These are phyloP conservation scores for Penicillium expansum DNA, from an alignment of 2,329 filamentous ascomycete genomes.

Conservation along the genomic window DNA sequence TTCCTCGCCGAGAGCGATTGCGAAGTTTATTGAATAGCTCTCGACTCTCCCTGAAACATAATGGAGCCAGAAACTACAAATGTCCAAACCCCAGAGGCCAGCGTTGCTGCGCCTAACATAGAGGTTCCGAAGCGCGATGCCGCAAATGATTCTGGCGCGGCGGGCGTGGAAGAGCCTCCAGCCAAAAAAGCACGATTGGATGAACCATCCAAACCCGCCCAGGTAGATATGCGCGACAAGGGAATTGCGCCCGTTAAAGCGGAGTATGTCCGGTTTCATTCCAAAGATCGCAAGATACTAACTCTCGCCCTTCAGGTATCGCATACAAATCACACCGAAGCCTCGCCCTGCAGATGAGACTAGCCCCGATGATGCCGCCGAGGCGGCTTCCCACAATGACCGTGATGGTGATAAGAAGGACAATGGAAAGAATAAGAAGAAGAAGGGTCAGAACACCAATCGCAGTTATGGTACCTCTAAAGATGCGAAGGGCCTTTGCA, in stretches of 20 bases:
- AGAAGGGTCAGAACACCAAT: constrained; percentile 78
- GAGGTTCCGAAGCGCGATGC: constrained; percentile 22
- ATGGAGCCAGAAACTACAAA: constrained; percentile 7
- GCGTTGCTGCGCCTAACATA: constrained; percentile 7
- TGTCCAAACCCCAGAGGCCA: constrained; percentile 6
- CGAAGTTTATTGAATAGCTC: background rate
- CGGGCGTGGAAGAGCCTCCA: constrained; percentile 42
- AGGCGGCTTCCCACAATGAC: constrained; percentile 51
- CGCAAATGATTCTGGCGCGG: constrained; percentile 21
- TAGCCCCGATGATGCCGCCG: constrained; percentile 58
- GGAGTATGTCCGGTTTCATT: constrained; percentile 47
- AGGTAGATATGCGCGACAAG: constrained; percentile 42
- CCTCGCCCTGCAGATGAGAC: constrained; percentile 25
- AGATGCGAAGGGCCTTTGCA: constrained; percentile 75
- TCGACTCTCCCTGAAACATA: background rate
- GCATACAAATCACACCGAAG: constrained; percentile 25
- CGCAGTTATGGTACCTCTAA: constrained; percentile 76
- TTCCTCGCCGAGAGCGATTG: constrained; percentile 1
- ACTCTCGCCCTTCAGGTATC: constrained; percentile 24
- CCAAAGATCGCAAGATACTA: background rate
- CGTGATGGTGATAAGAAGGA: constrained; percentile 39
- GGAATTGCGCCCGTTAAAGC: constrained; percentile 70
- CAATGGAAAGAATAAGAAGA: constrained; percentile 47
- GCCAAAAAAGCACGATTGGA: constrained; percentile 61
- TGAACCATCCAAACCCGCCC: constrained; percentile 25